Evolutionary conservation across 2,329 filamentous ascomycete genomes (phyloP).

Genomic region (Beauveria australis): DNA sequence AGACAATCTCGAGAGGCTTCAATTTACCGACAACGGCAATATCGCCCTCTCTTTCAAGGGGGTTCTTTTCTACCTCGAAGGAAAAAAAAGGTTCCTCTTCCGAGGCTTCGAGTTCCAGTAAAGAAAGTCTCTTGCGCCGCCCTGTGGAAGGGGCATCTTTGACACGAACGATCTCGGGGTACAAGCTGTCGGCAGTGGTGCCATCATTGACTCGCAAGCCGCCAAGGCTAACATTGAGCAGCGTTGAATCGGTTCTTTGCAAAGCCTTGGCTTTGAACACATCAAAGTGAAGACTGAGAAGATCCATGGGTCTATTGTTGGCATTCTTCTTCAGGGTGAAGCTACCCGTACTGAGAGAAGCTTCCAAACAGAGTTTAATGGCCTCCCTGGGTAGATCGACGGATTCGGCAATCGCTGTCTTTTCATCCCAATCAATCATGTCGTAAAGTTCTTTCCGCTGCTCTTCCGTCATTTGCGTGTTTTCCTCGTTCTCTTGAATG

Average conservation of each 20-base stretch:
- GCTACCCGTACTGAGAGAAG: slow-evolving; percentile 88
- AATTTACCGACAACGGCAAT: slow-evolving; percentile 83
- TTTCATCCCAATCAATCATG: slow-evolving; percentile 98
- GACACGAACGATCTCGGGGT: slow-evolving; percentile 89
- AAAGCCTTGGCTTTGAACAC: slow-evolving; percentile 85
- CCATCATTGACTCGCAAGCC: slow-evolving; percentile 93
- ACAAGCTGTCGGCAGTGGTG: slow-evolving; percentile 83
- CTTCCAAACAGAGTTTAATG: slow-evolving; percentile 85
- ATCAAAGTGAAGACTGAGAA: slow-evolving; percentile 89
- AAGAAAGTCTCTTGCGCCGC: slow-evolving; percentile 40
- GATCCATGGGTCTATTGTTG: slow-evolving; percentile 56
- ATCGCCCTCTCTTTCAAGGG: slow-evolving; percentile 85
- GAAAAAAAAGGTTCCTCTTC: slow-evolving; percentile 77
- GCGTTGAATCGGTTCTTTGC: slow-evolving; percentile 82
- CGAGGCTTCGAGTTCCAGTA: slow-evolving; percentile 44
- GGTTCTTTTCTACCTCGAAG: slow-evolving; percentile 88
- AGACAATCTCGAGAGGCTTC: slow-evolving; percentile 93
- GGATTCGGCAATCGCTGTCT: slow-evolving; percentile 76
- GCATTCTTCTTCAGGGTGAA: slow-evolving; percentile 81
- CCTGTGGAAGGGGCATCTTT: slow-evolving; percentile 65
- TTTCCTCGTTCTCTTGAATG: slow-evolving; percentile 56
- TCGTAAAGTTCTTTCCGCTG: slow-evolving; percentile 95
- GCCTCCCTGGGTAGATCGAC: slow-evolving; percentile 87
- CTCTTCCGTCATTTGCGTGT: slow-evolving; percentile 85
- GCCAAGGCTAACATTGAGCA: slow-evolving; percentile 82